Base-by-base conservation (phyloP, 2,329 filamentous ascomycete species). In the Plectosphaerella plurivora region DNA sequence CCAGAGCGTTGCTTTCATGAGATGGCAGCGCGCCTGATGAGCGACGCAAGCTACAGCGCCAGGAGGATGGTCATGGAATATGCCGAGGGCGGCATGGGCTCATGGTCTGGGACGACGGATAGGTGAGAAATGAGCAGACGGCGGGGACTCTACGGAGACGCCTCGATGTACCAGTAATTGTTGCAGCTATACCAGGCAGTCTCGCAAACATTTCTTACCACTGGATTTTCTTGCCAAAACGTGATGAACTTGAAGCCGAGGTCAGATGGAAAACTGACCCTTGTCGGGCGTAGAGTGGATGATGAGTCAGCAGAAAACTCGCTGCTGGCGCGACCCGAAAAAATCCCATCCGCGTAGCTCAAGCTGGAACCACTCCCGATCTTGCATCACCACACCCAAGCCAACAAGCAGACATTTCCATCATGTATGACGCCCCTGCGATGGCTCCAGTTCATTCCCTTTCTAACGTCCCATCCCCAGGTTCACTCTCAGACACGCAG, bases 401-500 rank as follows among this genome's bases (percentile, higher is more conserved):
- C 28, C 28, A 33, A 12, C 28, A 9, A 33, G 4, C 28, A 33
- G 8, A 33, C 44, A 33, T 24, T 10, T 35, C 24, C 9, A 47
- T 47, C 45, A 47, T n/a, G 45, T 15, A 45, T 25, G 12, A 8
- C 6, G 20, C 20, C 12, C 9, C 20, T 25, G 9, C 14, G 8
- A 25, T 45, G 14, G n/a, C 22, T 45, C 44, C 15, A 24, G 2
- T 8, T n/a, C 20, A 25, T 33, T 12, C 11, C 44, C 5, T n/a
- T 25, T 9, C 44, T 45, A 25, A 45, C 22, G n/a, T 15, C 7
- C 20, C 4, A 14, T 9, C 44, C 3, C 11, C 35, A 57, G 55
- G 55, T 50, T 52, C n/a, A 57, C 52, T 22, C 28, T 58, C 45
- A 55, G 53, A 45, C 55, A 52, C 49, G 51, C 55, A 20, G 55